phyloP scores from a whole-genome alignment of 352 stramenopile species.

The Peronospora belbahrii region DNA sequence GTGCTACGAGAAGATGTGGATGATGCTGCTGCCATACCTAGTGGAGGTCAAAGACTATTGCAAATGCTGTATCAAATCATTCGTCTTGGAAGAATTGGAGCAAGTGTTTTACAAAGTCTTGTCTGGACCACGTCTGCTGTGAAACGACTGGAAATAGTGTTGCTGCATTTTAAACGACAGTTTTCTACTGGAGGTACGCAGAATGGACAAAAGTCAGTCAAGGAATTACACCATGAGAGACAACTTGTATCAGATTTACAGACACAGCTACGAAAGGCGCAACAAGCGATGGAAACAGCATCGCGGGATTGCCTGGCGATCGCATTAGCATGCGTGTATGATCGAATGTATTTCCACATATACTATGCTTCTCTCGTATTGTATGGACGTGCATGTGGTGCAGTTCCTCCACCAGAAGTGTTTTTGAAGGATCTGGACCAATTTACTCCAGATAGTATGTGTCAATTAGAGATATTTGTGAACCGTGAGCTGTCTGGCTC shows the following conservation, averaged over 20 bases:
- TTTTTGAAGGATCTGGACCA: constrained; percentile 53
- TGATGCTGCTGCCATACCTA: constrained; percentile 17
- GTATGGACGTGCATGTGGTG: constrained; percentile 53
- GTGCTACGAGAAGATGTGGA: constrained; percentile 33
- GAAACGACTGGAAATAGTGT: constrained; percentile 37
- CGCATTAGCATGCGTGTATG: constrained; percentile 47
- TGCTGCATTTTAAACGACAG: constrained; percentile 47
- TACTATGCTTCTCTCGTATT: constrained; percentile 71
- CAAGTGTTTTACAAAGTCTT: constrained; percentile 48
- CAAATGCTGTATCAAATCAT: constrained; percentile 53
- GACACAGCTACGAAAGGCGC: constrained; percentile 37
- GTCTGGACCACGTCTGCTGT: constrained; percentile 52
- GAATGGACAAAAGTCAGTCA: constrained; percentile 55
- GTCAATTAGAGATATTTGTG: constrained; percentile 48
- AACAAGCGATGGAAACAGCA: constrained; percentile 36
- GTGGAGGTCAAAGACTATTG: constrained; percentile 55
- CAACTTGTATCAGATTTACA: constrained; percentile 48
- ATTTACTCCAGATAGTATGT: constrained; percentile 31
- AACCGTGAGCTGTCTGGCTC: constrained; percentile 35
- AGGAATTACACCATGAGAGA: constrained; percentile 46
- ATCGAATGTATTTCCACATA: constrained; percentile 78
- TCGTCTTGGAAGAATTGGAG: constrained; percentile 40
- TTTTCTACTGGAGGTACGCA: constrained; percentile 44
- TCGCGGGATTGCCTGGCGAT: constrained; percentile 55
- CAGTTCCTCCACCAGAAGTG: constrained; percentile 45